Conservation (phyloP, 768 basidiomycete species). For the Porpolomopsis calyptriformis region DNA sequence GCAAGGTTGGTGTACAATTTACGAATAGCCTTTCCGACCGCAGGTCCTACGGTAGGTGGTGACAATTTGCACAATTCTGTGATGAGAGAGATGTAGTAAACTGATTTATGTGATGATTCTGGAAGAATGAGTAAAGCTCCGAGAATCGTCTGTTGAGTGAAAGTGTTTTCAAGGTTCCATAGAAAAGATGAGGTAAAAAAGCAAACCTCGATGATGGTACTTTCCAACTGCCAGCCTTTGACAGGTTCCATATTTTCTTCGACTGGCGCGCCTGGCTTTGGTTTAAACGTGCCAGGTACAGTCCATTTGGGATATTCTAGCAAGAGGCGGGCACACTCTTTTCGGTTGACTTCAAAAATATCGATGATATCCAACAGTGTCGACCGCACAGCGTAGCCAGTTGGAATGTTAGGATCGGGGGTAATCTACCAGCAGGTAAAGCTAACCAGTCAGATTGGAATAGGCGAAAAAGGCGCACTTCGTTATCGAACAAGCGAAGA, state of each 20-base stretch:
- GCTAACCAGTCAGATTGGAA: background rate
- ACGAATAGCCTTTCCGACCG: slow-evolving; percentile 91
- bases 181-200: background rate
- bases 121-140: slow-evolving; percentile 70
- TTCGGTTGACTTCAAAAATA: slow-evolving; percentile 92
- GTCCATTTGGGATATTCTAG: slow-evolving; percentile 84
- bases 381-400: slow-evolving; percentile 72
- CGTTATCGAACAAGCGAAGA: slow-evolving; percentile 55
- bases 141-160: slow-evolving; percentile 48
- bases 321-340: slow-evolving; percentile 82
- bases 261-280: slow-evolving; percentile 51
- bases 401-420: slow-evolving; percentile 59
- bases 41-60: slow-evolving; percentile 85
- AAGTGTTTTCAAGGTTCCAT: slow-evolving; percentile 1
- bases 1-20: slow-evolving; percentile 72
- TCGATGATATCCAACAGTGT: slow-evolving; percentile 68
- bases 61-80: slow-evolving; percentile 94
- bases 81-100: slow-evolving; percentile 83
- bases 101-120: slow-evolving; percentile 58
- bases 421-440: slow-evolving; percentile 45
- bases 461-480: slow-evolving; percentile 23
- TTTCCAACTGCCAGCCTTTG: slow-evolving; percentile 84
- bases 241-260: slow-evolving; percentile 41
- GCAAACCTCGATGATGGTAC: slow-evolving; percentile 72
- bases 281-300: slow-evolving; percentile 73